Conservation (phyloP, 2,329 filamentous ascomycete genomes). For the Talaromyces sp. region DNA sequence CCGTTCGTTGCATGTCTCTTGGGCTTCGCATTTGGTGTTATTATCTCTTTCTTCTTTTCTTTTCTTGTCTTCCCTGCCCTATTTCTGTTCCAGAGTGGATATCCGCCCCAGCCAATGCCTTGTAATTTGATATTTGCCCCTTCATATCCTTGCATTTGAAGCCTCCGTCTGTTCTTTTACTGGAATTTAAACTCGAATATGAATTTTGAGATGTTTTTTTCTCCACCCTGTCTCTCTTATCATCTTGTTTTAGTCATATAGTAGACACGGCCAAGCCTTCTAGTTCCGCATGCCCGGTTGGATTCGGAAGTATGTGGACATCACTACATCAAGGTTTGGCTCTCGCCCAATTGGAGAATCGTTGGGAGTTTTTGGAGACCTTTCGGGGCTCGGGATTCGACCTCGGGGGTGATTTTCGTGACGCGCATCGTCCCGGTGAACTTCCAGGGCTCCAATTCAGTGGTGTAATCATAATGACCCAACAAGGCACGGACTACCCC, state of each 20-base stretch:
- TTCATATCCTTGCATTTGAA: conserved; percentile 23
- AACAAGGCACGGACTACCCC: conserved; percentile 7
- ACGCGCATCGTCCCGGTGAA: conserved; percentile 16
- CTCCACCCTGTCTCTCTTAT: no score
- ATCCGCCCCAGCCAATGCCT: conserved; percentile 10
- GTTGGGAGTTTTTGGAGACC: background rate
- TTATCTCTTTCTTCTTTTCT: conserved; percentile 1
- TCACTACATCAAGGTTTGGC: conserved; percentile 13
- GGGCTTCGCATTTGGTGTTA: conserved; percentile 16
- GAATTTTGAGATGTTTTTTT: background rate
- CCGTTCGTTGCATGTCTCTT: no score
- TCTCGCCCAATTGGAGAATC: conserved; percentile 9
- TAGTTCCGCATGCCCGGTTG: conserved; percentile 12
- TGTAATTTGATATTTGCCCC: conserved; percentile 20
- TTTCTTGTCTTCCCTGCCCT: background rate
- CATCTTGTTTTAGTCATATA: background rate
- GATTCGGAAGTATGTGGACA: conserved; percentile 16
- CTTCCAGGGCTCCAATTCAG: conserved; percentile 3
- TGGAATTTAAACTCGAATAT: conserved; percentile 1
- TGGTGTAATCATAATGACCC: conserved; percentile 12
- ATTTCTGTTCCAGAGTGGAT: conserved; percentile 3
- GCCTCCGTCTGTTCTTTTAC: conserved; percentile 14
- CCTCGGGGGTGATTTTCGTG: conserved; percentile 2
- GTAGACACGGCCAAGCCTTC: background rate
- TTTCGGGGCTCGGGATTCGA: background rate